Base-by-base conservation (phyloP, 208 protist genomes). In the Acanthamoeba culbertsoni region DNA sequence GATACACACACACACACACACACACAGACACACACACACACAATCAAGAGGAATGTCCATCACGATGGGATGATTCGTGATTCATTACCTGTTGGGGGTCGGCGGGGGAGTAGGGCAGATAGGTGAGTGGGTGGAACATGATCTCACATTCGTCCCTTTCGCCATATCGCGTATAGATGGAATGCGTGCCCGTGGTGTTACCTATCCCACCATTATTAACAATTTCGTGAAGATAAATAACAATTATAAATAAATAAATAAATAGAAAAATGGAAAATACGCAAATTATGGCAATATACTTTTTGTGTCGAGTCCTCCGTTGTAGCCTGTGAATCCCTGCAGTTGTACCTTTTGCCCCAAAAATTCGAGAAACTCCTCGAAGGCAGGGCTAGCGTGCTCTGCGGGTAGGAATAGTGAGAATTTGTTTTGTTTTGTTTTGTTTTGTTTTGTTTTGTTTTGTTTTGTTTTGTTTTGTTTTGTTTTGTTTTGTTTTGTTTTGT, bases 221-320 rank as follows among this genome's bases (percentile, higher is more conserved):
- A n/a, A 71, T 31, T 1, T 1, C 10, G 62, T 0, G 1, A 12
- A 28, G 18, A 62, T 31, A n/a, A 20, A 3, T n/a, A 5, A n/a
- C 53, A 6, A 5, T 14, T n/a, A 26, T 10, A 33, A n/a, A 37
- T 3, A 37, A n/a, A 40, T 10, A 8, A 37, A 77, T n/a, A 77
- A 3, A 77, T 6, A 45, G 20, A 77, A 77, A 40, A 37, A 2
- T n/a, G 65, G 42, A 45, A 8, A 73, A 26, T 12, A 55, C 12
- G 48, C 48, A n/a, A 62, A 14, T 7, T 4, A 4, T 10, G 14
- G 23, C 31, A 18, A 26, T 26, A 20, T 65, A 89, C 91, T 93
- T 33, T 94, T 94, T 5, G 65, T 95, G 59, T 95, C 93, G 10
- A 95, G 89, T 6, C 88, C 93, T 10, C 93, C 93, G 53, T 45